A percentile compares a stretch with the other conserved stretches of the same genome.
These are phyloP conservation scores for Diaporthe ilicicola DNA, from an alignment of 2,329 filamentous ascomycete species.

Conservation along the genomic window DNA sequence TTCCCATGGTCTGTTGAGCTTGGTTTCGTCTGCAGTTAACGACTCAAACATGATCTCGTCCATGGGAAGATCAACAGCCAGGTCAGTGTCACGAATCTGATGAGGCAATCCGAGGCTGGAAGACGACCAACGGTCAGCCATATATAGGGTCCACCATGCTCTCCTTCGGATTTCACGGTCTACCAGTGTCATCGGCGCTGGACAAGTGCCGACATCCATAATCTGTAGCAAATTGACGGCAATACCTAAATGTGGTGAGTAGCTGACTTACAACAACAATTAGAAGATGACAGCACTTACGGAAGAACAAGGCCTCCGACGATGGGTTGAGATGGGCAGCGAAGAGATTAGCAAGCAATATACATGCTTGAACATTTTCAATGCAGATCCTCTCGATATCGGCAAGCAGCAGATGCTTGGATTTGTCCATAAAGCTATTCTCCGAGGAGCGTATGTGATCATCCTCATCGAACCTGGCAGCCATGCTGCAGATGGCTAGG, in stretches of 20 bases:
- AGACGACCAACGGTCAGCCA: constrained; percentile 4
- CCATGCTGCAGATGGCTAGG: neutral
- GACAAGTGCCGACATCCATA: neutral
- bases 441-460: neutral
- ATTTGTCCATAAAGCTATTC: neutral
- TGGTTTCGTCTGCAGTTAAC: neutral
- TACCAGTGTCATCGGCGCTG: neutral
- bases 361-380: neutral
- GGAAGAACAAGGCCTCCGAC: neutral
- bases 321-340: constrained; percentile 9
- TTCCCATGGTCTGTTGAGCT: neutral
- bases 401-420: neutral
- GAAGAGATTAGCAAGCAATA: neutral
- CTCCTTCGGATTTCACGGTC: neutral
- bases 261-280: neutral
- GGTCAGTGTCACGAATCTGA: neutral
- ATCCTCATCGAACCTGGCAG: neutral
- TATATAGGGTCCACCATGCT: constrained; percentile 9
- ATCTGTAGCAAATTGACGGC: neutral
- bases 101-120: neutral
- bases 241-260: neutral
- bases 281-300: neutral
- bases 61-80: constrained; percentile 8
- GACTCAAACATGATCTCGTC: constrained; percentile 2
- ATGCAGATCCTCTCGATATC: neutral